A percentile compares a stretch with the other conserved stretches of the same genome.
Evolutionary conservation across 2,329 filamentous ascomycete genomes (phyloP).

Genomic region (Hortaea werneckii): DNA sequence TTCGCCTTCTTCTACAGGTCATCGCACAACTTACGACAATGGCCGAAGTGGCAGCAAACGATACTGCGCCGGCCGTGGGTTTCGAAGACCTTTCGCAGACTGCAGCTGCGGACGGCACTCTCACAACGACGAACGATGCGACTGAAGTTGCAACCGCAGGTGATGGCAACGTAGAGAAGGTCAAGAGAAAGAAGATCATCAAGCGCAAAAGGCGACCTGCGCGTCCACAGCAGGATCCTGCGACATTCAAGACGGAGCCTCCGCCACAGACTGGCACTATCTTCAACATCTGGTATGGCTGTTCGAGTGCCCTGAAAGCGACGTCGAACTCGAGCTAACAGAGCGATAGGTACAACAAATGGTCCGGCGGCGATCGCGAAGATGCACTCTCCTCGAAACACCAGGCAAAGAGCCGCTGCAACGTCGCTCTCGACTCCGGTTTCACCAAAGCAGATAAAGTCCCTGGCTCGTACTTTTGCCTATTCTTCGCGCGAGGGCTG

Average conservation of each 20-base stretch:
- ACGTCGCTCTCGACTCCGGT: conserved; percentile 57
- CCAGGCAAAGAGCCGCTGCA: conserved; percentile 75
- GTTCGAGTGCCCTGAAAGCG: neutral
- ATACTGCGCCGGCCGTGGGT: conserved; percentile 2
- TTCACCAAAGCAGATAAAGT: conserved; percentile 42
- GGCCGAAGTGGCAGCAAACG: conserved; percentile 10
- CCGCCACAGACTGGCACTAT: conserved; percentile 88
- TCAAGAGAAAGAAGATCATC: conserved; percentile 83
- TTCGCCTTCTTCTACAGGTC: neutral
- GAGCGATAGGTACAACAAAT: conserved; percentile 81
- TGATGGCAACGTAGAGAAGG: conserved; percentile 33
- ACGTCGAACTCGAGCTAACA: neutral
- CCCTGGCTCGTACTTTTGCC: conserved; percentile 72
- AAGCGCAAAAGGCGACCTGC: conserved; percentile 84
- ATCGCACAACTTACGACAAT: neutral
- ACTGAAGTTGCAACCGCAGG: conserved; percentile 14
- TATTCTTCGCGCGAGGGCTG: conserved; percentile 75
- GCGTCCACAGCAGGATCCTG: conserved; percentile 79
- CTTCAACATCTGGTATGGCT: conserved; percentile 80
- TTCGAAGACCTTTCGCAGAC: conserved; percentile 16
- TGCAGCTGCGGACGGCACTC: conserved; percentile 8
- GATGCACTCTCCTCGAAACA: conserved; percentile 80
- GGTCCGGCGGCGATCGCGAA: conserved; percentile 89
- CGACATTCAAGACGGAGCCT: conserved; percentile 70
- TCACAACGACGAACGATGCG: conserved; percentile 11